Base-by-base conservation (phyloP, 306 rosid genomes). In the Senna siamea region DNA sequence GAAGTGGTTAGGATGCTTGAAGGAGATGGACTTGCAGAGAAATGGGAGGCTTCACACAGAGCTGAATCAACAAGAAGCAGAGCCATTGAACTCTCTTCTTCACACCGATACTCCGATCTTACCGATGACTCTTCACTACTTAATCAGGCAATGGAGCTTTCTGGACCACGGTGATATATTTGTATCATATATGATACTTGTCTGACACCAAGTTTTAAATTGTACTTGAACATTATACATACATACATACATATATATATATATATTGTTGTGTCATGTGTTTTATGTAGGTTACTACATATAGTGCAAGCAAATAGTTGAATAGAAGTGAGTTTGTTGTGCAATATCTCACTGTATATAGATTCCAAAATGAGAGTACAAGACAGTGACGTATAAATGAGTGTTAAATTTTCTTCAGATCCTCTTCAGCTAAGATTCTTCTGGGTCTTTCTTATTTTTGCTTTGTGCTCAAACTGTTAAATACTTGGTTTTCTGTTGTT, bases 11-110 rank as follows among this genome's bases (percentile, higher is more conserved):
- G 99, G 47, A 92, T 95, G 99, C 98, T 95, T 8, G 98, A 92
- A 88, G 99, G 98, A 66, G 99, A 95, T 64, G 99, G 98, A 0
- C 97, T 95, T 34, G 99, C 92, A 1, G 98, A 95, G 80, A 95
- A 92, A 82, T 95, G 99, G 99, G 99, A 95, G 79, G 96, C 97
- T 59, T 80, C 98, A 15, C 95, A 92, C 76, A 83, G 88, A 69
- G 85, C 89, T 43, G 99, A 92, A 48, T 90, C 97, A 48, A 90
- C 88, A 61, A 85, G 92, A 72, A 78, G 89, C 75, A 87, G 85
- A 86, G 89, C 86, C 69, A 92, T 87, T 47, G 96, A 90, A 22
- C 87, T 90, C 76, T 95, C 95, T 35, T 89, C 92, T 30, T 95
- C 99, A 0, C 98, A 85, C 52, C 83, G 96, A 46, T 95, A 92